Evolutionary conservation across 257 asterid genomes (phyloP).

Genomic region (Craterostigma plantagineum): DNA sequence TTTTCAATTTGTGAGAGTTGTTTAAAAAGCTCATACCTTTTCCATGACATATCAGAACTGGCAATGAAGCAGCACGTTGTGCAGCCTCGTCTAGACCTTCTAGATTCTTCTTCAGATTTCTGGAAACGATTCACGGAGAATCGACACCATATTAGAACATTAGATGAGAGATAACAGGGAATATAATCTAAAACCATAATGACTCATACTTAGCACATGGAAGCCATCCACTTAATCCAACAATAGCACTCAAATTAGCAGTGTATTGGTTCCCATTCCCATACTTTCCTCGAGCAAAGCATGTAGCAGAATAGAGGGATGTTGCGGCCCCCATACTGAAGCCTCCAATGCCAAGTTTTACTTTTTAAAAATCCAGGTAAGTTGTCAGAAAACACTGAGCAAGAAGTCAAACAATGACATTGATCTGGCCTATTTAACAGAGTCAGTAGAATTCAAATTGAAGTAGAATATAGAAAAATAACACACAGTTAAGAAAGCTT

Average conservation of each 20-base stretch:
- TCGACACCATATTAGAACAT: not conserved
- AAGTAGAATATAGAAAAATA: too few relatives aligned
- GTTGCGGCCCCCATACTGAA: constrained; percentile 94
- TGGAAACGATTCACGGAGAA: constrained; percentile 11
- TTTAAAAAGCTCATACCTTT: constrained; percentile 23
- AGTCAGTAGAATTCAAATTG: too few relatives aligned
- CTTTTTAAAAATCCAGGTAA: constrained; percentile 11
- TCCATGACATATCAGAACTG: constrained; percentile 71
- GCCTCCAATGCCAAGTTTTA: constrained; percentile 82
- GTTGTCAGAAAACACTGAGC: too few relatives aligned
- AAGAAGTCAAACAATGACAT: too few relatives aligned
- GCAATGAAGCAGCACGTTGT: constrained; percentile 59
- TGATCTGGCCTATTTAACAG: too few relatives aligned
- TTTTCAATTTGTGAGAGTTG: not conserved
- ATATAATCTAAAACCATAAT: not conserved
- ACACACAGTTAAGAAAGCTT: too few relatives aligned
- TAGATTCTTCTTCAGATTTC: constrained; percentile 39
- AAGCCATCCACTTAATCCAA: constrained; percentile 93
- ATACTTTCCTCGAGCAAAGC: constrained; percentile 46
- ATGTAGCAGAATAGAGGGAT: constrained; percentile 63
- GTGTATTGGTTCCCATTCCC: constrained; percentile 50
- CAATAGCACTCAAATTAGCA: constrained; percentile 47
- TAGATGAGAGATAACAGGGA: not conserved
- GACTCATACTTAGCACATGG: constrained; percentile 52
- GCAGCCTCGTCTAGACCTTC: constrained; percentile 31